A percentile compares a stretch with the other conserved stretches of the same genome.
Conservation (phyloP, 352 stramenopile genomes). For the Thraustotheca clavata region DNA sequence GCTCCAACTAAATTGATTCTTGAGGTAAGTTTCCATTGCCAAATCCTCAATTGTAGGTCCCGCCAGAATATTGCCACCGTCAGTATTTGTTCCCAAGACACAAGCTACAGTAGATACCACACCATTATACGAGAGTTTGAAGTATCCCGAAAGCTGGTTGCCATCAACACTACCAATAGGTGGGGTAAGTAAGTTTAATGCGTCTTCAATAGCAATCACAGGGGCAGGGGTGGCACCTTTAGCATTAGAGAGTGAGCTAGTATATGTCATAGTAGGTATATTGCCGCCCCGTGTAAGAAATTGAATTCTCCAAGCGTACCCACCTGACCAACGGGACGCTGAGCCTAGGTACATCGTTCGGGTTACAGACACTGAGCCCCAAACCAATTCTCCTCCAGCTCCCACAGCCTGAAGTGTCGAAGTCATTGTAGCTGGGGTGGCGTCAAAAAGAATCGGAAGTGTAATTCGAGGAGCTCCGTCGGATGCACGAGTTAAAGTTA, state of each 20-base stretch:
- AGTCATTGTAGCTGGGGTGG: conserved; percentile 54
- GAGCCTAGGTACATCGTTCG: conserved; percentile 74
- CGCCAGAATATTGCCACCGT: conserved; percentile 24
- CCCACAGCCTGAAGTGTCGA: conserved; percentile 35
- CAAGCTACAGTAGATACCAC: conserved; percentile 32
- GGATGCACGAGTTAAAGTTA: conserved; percentile 40
- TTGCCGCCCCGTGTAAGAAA: conserved; percentile 80
- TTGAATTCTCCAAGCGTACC: conserved; percentile 91
- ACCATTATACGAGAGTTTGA: conserved; percentile 45
- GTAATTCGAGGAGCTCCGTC: conserved; percentile 24
- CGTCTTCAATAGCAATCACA: conserved; percentile 39
- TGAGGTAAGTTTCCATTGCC: conserved; percentile 35
- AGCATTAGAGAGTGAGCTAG: conserved; percentile 26
- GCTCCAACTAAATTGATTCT: conserved; percentile 35
- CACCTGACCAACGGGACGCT: conserved; percentile 86
- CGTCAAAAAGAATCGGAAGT: conserved; percentile 60
- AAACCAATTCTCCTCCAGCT: conserved; percentile 52
- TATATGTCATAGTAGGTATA: conserved; percentile 66
- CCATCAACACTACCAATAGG: conserved; percentile 71
- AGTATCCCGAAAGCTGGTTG: conserved; percentile 86
- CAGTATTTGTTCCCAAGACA: conserved; percentile 35
- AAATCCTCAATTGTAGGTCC: conserved; percentile 28
- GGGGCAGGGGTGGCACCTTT: conserved; percentile 23
- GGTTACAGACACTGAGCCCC: conserved; percentile 78
- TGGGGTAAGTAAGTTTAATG: conserved; percentile 31